Evolutionary conservation across 768 basidiomycete species (phyloP).

Genomic region (Suillus cothurnatus): DNA sequence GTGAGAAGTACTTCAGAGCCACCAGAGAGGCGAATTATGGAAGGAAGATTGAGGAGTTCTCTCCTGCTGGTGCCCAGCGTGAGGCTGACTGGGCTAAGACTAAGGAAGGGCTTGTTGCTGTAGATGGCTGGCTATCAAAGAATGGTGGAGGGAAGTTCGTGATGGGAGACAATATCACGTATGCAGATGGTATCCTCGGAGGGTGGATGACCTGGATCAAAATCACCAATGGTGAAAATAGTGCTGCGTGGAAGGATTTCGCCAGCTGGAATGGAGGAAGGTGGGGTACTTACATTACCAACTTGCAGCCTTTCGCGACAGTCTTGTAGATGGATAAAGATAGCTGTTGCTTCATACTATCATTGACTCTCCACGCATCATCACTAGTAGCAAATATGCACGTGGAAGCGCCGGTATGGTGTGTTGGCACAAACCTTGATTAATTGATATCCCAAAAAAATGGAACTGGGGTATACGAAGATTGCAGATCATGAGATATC

Average conservation of each 20-base stretch:
- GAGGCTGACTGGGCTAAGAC: conserved; percentile 29
- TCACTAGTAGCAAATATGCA: neutral
- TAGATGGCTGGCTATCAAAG: conserved; percentile 35
- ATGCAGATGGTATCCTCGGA: conserved; percentile 39
- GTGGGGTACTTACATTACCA: conserved; percentile 38
- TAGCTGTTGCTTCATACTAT: neutral
- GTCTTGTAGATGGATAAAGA: conserved; percentile 10
- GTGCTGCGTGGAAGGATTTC: conserved; percentile 36
- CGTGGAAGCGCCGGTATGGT: neutral
- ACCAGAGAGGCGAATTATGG: conserved; percentile 36
- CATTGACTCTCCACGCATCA: neutral
- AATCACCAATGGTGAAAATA: conserved; percentile 26
- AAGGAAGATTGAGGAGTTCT: conserved; percentile 38
- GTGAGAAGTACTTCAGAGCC: conserved; percentile 35
- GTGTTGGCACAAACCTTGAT: neutral
- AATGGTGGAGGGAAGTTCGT: conserved; percentile 35
- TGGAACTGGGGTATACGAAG: neutral
- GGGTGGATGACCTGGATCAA: conserved; percentile 39
- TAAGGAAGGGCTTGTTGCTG: conserved; percentile 24
- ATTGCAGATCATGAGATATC: neutral
- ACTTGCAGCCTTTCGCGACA: conserved; percentile 36
- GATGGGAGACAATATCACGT: conserved; percentile 36
- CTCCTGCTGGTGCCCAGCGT: conserved; percentile 30
- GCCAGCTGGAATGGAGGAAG: conserved; percentile 40
- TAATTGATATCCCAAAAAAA: neutral